Conservation (phyloP, 192 early-diverging fungal genomes). For the Rhizoclosmatium sp. region DNA sequence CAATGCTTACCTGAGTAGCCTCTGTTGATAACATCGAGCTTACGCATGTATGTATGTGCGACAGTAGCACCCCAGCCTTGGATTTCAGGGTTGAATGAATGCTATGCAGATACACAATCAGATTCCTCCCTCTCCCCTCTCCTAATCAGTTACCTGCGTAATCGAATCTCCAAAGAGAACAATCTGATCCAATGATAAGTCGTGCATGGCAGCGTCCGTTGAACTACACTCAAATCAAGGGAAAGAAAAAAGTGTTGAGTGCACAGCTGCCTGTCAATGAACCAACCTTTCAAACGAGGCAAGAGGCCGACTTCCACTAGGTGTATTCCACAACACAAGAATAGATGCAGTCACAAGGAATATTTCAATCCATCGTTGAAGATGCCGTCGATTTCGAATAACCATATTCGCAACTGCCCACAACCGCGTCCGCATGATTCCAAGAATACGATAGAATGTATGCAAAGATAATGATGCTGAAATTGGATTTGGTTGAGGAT, state of each 20-base stretch:
- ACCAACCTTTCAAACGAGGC: not conserved
- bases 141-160: slow-evolving; percentile 31
- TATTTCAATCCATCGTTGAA: not conserved
- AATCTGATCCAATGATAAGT: slow-evolving; percentile 40
- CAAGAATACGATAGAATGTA: too few species aligned
- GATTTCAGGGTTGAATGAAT: slow-evolving; percentile 19
- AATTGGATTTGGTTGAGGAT: too few species aligned
- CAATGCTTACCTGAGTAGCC: slow-evolving; percentile 72
- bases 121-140: not conserved
- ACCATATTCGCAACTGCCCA: too few species aligned
- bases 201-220: slow-evolving; percentile 5
- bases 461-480: too few species aligned
- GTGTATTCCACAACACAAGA: not conserved
- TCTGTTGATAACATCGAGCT: slow-evolving; percentile 79
- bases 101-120: not conserved
- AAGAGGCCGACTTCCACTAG: not conserved
- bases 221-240: not conserved
- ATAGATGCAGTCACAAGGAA: not conserved
- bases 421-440: too few species aligned
- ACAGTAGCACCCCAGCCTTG: slow-evolving; percentile 61
- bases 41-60: slow-evolving; percentile 67
- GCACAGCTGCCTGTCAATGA: not conserved
- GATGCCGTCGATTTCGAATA: not conserved
- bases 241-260: not conserved
- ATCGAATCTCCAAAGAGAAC: slow-evolving; percentile 54